phyloP scores from a whole-genome alignment of 192 early-diverging fungal species.

The Obelidium mucronatum region DNA sequence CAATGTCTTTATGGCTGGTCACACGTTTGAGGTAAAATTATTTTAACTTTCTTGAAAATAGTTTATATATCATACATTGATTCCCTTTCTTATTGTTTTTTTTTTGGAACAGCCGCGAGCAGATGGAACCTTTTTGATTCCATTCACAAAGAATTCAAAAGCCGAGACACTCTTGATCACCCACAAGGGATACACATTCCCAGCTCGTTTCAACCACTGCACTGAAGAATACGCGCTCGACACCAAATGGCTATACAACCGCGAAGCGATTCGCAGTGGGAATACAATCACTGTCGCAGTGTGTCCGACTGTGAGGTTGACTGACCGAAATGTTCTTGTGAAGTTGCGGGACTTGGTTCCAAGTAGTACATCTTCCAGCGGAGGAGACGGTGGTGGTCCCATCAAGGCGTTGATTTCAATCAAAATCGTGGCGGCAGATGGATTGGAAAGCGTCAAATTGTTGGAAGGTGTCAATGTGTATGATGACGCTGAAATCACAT shows the following conservation, averaged over 20 bases:
- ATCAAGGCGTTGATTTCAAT: not conserved
- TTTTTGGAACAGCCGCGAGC: constrained; percentile 14
- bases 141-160: not conserved
- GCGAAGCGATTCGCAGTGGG: constrained; percentile 23
- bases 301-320: not conserved
- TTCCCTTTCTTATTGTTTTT: not conserved
- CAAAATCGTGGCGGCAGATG: constrained; percentile 5
- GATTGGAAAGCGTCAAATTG: constrained; percentile 8
- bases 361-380: not conserved
- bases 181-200: constrained; percentile 14
- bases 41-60: not conserved
- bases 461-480: not conserved
- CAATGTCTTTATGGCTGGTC: constrained; percentile 15
- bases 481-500: not conserved
- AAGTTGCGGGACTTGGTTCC: not conserved
- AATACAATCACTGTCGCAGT: constrained; percentile 22
- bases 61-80: not conserved
- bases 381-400: not conserved
- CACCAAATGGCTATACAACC: constrained; percentile 16
- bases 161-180: constrained; percentile 9
- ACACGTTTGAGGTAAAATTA: constrained; percentile 2
- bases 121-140: constrained; percentile 2
- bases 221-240: not conserved
- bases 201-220: constrained; percentile 1
- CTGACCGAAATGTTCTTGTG: not conserved